Evolutionary conservation across 2,329 filamentous ascomycete genomes (phyloP).

Genomic region (Cytospora paraplurivora): DNA sequence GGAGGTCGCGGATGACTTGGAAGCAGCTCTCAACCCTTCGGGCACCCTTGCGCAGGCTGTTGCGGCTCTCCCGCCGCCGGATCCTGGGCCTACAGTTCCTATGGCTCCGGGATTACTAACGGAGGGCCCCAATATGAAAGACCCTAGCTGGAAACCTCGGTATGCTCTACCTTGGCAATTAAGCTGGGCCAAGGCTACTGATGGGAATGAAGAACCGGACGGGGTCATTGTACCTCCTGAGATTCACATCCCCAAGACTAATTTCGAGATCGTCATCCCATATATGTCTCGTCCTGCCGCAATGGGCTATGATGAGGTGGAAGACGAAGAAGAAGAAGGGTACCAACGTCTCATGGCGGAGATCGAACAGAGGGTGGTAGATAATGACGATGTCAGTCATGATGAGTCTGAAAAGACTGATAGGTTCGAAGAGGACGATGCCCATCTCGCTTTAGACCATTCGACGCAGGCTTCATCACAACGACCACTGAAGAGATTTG

Average conservation of each 20-base stretch:
- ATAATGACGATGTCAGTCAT: neutral
- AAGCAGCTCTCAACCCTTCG: constrained; percentile 11
- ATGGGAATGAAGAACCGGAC: neutral
- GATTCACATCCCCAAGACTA: neutral
- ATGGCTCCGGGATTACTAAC: neutral
- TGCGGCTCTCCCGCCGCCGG: constrained; percentile 5
- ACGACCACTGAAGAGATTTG: neutral
- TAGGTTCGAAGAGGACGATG: neutral
- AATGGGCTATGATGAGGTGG: neutral
- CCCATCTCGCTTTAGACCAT: neutral
- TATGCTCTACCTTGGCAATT: neutral
- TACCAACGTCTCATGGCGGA: constrained; percentile 8
- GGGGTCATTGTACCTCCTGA: neutral
- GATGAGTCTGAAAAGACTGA: neutral
- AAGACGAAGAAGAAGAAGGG: neutral
- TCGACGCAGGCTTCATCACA: too few relatives aligned
- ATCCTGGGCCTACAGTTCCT: neutral
- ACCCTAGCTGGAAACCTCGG: constrained; percentile 7
- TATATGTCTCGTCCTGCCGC: neutral
- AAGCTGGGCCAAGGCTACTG: neutral
- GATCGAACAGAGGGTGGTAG: constrained; percentile 3
- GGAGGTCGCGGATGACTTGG: constrained; percentile 21
- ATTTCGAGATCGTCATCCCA: neutral
- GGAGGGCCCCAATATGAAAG: constrained; percentile 7
- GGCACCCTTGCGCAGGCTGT: constrained; percentile 8